A percentile compares a stretch with the other conserved stretches of the same genome.
Conservation (phyloP, 2,329 filamentous ascomycete species). For the Colletotrichum cereale region DNA sequence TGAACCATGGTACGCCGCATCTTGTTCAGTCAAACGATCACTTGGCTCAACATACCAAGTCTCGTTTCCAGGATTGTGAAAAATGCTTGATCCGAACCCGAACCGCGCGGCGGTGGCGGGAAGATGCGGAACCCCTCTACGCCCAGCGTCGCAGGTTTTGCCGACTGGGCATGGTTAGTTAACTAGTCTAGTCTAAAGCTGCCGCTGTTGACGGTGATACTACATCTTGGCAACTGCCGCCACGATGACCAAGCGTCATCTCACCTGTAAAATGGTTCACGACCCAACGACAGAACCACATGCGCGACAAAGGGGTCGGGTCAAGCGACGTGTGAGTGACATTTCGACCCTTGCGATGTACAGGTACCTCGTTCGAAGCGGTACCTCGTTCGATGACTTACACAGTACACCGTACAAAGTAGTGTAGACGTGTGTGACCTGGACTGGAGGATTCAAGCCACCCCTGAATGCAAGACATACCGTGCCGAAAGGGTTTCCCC, state of each 20-base stretch:
- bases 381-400: background rate
- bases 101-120: background rate
- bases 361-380: background rate
- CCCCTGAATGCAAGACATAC: background rate
- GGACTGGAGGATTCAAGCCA: background rate
- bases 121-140: background rate
- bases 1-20: fast-evolving
- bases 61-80: background rate
- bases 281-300: background rate
- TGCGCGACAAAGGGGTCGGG: background rate
- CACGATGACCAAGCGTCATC: background rate
- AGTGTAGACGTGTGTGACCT: background rate
- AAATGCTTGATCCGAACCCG: background rate
- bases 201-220: conserved; percentile 15
- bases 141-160: conserved; percentile 8
- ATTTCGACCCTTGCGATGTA: background rate
- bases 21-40: background rate
- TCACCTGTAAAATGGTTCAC: background rate
- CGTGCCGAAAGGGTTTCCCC: background rate
- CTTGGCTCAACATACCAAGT: background rate
- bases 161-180: conserved; percentile 14
- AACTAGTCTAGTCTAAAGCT: conserved; percentile 8
- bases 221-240: conserved; percentile 25
- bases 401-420: too few relatives aligned
- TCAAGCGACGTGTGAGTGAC: background rate